Evolutionary conservation across 768 basidiomycete species (phyloP).

Genomic region (Rubroboletus satanas): DNA sequence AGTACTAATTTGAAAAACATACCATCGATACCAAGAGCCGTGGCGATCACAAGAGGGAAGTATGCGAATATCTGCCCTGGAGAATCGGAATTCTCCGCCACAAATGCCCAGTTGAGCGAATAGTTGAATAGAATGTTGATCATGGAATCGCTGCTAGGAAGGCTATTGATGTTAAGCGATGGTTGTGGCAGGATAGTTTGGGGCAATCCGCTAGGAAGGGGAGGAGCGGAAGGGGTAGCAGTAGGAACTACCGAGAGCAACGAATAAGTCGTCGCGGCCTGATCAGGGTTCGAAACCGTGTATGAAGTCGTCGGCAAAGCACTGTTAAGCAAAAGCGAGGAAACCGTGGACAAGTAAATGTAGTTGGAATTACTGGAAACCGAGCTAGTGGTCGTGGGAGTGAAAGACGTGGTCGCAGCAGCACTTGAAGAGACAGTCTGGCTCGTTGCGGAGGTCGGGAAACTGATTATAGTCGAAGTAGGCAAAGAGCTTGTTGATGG

Average conservation of each 20-base stretch:
- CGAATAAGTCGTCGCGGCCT: slow-evolving; percentile 28
- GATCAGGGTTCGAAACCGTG: slow-evolving; percentile 40
- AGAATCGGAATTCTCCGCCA: slow-evolving; percentile 52
- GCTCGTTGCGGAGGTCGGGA: slow-evolving; percentile 21
- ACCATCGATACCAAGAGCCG: slow-evolving; percentile 44
- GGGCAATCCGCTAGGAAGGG: slow-evolving; percentile 62
- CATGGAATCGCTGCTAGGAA: slow-evolving; percentile 40
- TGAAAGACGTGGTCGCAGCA: background rate
- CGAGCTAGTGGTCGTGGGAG: slow-evolving; percentile 14
- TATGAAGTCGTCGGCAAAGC: slow-evolving; percentile 16
- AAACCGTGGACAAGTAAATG: slow-evolving; percentile 33
- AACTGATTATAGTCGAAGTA: slow-evolving; percentile 29
- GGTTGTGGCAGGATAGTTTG: slow-evolving; percentile 49
- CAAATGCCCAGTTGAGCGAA: slow-evolving; percentile 65
- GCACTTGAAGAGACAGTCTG: slow-evolving; percentile 1
- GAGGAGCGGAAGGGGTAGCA: slow-evolving; percentile 23
- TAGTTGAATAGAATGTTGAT: slow-evolving; percentile 65
- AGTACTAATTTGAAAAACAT: slow-evolving; percentile 17
- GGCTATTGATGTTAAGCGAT: slow-evolving; percentile 21
- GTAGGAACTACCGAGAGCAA: slow-evolving; percentile 20
- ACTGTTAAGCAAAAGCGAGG: slow-evolving; percentile 32
- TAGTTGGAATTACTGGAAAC: slow-evolving; percentile 24
- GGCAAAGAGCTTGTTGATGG: background rate
- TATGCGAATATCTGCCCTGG: slow-evolving; percentile 76
- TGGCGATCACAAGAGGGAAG: slow-evolving; percentile 50